Conservation (phyloP, 108 stramenopile species). For the Fistulifera pelliculosa region DNA sequence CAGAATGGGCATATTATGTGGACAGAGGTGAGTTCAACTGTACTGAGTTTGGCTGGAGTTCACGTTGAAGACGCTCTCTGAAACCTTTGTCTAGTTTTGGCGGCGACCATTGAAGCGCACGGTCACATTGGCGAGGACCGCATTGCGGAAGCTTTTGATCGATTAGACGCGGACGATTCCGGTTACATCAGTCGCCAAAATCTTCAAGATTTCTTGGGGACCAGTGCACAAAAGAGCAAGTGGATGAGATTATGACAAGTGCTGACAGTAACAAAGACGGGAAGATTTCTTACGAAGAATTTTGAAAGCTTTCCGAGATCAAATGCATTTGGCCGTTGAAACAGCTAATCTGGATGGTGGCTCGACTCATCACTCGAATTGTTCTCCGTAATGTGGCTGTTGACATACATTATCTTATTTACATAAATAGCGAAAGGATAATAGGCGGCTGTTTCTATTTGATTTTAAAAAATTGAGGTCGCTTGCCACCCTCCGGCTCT, state of each 20-base stretch:
- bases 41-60: conserved; percentile 15
- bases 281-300: conserved; percentile 15
- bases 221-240: conserved; percentile 1
- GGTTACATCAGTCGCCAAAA: conserved; percentile 63
- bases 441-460: too few species aligned
- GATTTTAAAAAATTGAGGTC: too few species aligned
- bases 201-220: conserved; percentile 12
- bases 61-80: background rate
- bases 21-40: background rate
- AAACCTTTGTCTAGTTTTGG: conserved; percentile 66
- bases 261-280: conserved; percentile 17
- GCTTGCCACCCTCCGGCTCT: too few species aligned
- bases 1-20: conserved; percentile 24
- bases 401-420: too few species aligned
- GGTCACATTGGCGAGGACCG: conserved; percentile 56
- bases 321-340: background rate
- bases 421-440: too few species aligned
- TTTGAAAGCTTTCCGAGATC: conserved; percentile 10
- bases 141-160: conserved; percentile 72
- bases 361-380: background rate
- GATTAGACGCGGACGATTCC: conserved; percentile 67
- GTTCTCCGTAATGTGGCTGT: background rate
- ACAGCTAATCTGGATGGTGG: background rate
- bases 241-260: conserved; percentile 16
- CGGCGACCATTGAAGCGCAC: conserved; percentile 78